Percentiles rank a stretch among this genome's conserved stretches.
Conservation (phyloP, 345 rosid species). For the Rhizophora apiculata region DNA sequence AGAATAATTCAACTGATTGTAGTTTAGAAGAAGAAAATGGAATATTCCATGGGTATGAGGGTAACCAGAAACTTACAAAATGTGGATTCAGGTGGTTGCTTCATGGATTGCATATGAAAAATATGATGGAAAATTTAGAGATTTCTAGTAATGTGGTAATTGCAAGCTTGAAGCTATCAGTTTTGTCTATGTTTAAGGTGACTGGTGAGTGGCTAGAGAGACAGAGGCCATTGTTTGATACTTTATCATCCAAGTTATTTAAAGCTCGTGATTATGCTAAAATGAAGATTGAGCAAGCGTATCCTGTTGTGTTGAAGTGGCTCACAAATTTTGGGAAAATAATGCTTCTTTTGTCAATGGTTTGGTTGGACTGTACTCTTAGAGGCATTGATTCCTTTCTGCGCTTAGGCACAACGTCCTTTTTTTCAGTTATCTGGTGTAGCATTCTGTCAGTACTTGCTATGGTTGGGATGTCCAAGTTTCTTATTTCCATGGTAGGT, state of each 20-base stretch:
- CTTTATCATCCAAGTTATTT: conserved; percentile 32
- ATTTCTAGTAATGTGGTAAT: conserved; percentile 43
- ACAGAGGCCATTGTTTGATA: conserved; percentile 48
- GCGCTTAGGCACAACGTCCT: conserved; percentile 81
- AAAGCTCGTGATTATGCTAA: conserved; percentile 46
- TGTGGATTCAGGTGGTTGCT: conserved; percentile 34
- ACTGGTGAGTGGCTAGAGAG: conserved; percentile 57
- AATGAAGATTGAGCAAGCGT: conserved; percentile 47
- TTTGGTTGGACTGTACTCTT: conserved; percentile 86
- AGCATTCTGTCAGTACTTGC: conserved; percentile 74
- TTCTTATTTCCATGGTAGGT: conserved; percentile 71
- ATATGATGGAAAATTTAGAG: conserved; percentile 40
- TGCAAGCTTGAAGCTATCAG: conserved; percentile 43
- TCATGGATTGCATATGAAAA: conserved; percentile 43
- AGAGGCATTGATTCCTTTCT: conserved; percentile 85
- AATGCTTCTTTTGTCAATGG: conserved; percentile 61
- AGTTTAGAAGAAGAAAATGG: conserved; percentile 37
- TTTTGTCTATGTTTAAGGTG: conserved; percentile 34
- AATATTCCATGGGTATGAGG: conserved; percentile 23
- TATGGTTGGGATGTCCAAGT: conserved; percentile 72
- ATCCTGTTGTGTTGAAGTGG: conserved; percentile 65
- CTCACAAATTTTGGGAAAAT: conserved; percentile 65
- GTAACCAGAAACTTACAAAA: conserved; percentile 33
- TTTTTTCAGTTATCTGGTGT: conserved; percentile 87
- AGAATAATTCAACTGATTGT: conserved; percentile 29